phyloP scores from a whole-genome alignment of 2,329 filamentous ascomycete genomes.

The Monosporascus sp. region DNA sequence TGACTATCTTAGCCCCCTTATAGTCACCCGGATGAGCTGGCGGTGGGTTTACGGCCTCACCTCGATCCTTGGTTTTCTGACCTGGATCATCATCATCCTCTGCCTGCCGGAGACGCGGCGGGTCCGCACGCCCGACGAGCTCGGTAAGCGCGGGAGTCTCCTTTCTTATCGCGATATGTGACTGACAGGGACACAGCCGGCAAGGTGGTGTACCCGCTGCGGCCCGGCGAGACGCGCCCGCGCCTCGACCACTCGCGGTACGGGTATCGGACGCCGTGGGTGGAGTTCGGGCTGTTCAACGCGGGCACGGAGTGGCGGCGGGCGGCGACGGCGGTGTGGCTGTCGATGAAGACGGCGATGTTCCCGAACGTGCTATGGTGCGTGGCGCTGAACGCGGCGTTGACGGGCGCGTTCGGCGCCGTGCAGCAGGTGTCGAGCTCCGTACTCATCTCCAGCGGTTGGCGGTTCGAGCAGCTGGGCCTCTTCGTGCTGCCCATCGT shows the following conservation, averaged over 20 bases:
- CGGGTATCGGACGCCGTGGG: constrained; percentile 21
- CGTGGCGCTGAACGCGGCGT: constrained; percentile 23
- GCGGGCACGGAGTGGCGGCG: constrained; percentile 22
- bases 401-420: constrained; percentile 23
- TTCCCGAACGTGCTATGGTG: constrained; percentile 30
- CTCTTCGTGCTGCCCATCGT: constrained; percentile 11
- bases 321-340: constrained; percentile 18
- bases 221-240: constrained; percentile 20
- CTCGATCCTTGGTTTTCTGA: constrained; percentile 23
- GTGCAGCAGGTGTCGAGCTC: constrained; percentile 20
- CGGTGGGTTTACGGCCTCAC: constrained; percentile 31
- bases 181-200: constrained; percentile 7
- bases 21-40: constrained; percentile 28
- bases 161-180: too few species aligned
- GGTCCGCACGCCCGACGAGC: constrained; percentile 23
- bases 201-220: constrained; percentile 17
- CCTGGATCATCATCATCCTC: constrained; percentile 28
- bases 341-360: constrained; percentile 26
- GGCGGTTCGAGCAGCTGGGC: constrained; percentile 10
- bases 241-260: constrained; percentile 22
- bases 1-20: constrained; percentile 11
- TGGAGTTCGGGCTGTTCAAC: constrained; percentile 28
- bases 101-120: constrained; percentile 32
- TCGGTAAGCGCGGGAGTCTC: constrained; percentile 11
- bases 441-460: constrained; percentile 14